A percentile compares a stretch with the other conserved stretches of the same genome.
These are phyloP conservation scores for Nephelium lappaceum DNA, from an alignment of 345 rosid genomes.

Conservation along the genomic window DNA sequence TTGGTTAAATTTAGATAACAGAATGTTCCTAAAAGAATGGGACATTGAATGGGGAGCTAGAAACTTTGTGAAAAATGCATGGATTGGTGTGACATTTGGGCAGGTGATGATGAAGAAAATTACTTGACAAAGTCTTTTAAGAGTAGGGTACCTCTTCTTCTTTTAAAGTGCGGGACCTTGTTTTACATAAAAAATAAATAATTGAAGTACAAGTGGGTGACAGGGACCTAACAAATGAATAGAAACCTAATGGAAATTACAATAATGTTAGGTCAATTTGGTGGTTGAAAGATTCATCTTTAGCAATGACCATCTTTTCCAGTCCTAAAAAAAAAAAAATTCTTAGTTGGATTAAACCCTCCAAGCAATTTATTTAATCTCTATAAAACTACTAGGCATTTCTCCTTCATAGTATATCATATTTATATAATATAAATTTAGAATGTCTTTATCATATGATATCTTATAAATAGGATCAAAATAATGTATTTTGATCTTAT, in stretches of 20 bases:
- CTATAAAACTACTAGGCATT: too few species aligned
- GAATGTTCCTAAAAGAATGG: not conserved
- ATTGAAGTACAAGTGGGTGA: not conserved
- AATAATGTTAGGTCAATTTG: not conserved
- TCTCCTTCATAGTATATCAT: too few species aligned
- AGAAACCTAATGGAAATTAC: not conserved
- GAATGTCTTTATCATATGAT: too few species aligned
- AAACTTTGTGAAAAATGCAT: not conserved
- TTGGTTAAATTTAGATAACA: not conserved
- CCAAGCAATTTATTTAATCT: too few species aligned
- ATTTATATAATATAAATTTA: too few species aligned
- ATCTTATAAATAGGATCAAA: too few species aligned
- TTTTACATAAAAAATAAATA: not conserved
- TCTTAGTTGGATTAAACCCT: too few species aligned
- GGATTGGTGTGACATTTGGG: conserved; percentile 3
- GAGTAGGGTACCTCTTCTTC: conserved; percentile 15
- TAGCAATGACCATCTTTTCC: not conserved
- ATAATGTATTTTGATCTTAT: too few species aligned
- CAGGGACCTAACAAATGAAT: conserved; percentile 9
- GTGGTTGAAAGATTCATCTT: not conserved
- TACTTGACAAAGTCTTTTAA: conserved; percentile 12
- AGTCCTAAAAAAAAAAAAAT: too few species aligned
- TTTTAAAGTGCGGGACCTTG: conserved; percentile 10
- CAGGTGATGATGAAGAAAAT: conserved; percentile 9
- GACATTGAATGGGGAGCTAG: not conserved